Evolutionary conservation across 331 rosid genomes (phyloP), one percentile per base, ranked within the genome.

Genomic region (Quercus tomentella): DNA sequence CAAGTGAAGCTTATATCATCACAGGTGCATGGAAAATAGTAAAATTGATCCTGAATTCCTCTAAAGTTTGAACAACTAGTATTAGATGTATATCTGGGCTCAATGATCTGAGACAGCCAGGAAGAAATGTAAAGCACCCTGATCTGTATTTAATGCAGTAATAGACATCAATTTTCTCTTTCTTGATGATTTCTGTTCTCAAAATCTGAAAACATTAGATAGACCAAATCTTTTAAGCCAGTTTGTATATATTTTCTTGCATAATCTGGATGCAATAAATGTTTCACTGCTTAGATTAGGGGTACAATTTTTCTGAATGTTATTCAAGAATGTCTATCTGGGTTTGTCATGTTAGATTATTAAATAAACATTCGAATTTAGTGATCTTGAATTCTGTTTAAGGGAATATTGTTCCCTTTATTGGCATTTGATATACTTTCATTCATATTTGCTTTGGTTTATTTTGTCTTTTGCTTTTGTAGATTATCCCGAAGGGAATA

Each of bases 391-490:
- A 67, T 33, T 67, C 52, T n/a, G 52, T 67, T 20, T 4, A 20
- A 33, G 52, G 72, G 4, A 67, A 35, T 67, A 4, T 17, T 21
- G 75, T 70, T 84, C 57, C 63, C 63, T 74, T 15, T 23, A 57
- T 54, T 68, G 82, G 23, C 12, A 18, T 74, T 15, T 63, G 26
- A 66, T 57, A 49, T 25, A 72, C 22, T 81, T 49, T 33, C n/a
- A n/a, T 25, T 55, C 68, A 68, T 45, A 52, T 62, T 26, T 72
- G 21, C 60, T 73, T 65, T 52, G 80, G 74, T 74, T 23, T 43
- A 63, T 71, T 69, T 15, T 68, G 75, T 82, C 18, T 67, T 12
- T 74, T 65, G 22, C 56, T 66, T 83, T 72, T 60, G 69, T 73
- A 88, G 91, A 78, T 82, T 37, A 77, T 11, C 49, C 49, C 49